Conservation (phyloP, 202 grass and related monocot species). For the Thinopyrum obtusiflorum region DNA sequence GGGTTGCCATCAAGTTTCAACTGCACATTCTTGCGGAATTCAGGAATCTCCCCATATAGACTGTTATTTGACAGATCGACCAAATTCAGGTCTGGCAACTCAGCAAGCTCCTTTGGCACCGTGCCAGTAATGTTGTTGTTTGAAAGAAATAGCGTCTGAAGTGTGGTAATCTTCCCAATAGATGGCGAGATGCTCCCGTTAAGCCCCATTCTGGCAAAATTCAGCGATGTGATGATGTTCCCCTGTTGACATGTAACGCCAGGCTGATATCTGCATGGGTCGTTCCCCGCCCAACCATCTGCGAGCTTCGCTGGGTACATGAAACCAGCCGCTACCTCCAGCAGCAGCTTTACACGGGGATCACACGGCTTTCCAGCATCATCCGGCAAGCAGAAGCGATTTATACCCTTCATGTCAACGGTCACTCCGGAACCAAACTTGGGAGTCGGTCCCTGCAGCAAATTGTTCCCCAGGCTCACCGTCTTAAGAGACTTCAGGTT, state of each 20-base stretch:
- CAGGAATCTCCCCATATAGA: slow-evolving; percentile 63
- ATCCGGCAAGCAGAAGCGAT: slow-evolving; percentile 52
- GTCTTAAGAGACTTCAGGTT: slow-evolving; percentile 48
- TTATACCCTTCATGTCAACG: background rate
- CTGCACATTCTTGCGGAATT: slow-evolving; percentile 45
- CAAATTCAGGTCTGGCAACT: slow-evolving; percentile 39
- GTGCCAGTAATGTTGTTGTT: slow-evolving; percentile 77
- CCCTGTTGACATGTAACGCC: slow-evolving; percentile 51
- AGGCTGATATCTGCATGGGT: slow-evolving; percentile 36
- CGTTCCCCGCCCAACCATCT: slow-evolving; percentile 54
- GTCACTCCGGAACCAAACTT: background rate
- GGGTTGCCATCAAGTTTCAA: slow-evolving; percentile 51
- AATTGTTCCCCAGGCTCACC: slow-evolving; percentile 64
- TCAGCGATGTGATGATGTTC: slow-evolving; percentile 60
- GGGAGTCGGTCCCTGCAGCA: slow-evolving; percentile 67
- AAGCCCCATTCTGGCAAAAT: slow-evolving; percentile 46
- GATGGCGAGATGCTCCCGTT: slow-evolving; percentile 64
- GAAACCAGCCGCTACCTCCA: slow-evolving; percentile 63
- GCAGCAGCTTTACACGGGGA: slow-evolving; percentile 63
- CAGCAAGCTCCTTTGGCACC: slow-evolving; percentile 53
- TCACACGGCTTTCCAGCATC: slow-evolving; percentile 48
- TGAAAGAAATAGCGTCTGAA: slow-evolving; percentile 46
- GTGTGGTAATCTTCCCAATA: slow-evolving; percentile 53
- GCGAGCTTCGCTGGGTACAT: slow-evolving; percentile 58
- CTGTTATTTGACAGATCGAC: slow-evolving; percentile 82